phyloP scores from a whole-genome alignment of 305 asterid species.

The Lippia alba region DNA sequence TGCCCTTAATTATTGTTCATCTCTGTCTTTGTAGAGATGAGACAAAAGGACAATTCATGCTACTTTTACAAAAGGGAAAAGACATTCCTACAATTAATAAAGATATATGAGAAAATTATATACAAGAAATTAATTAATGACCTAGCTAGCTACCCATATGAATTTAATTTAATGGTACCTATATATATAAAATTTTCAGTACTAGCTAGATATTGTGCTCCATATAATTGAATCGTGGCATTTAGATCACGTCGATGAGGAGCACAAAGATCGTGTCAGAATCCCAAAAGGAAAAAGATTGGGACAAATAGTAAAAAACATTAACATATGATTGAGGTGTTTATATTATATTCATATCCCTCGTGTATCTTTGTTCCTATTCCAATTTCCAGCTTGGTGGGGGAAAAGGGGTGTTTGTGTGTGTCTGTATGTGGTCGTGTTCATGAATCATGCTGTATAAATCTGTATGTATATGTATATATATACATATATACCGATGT shows the following conservation, averaged over 20 bases:
- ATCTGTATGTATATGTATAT: not conserved
- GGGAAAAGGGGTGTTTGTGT: conserved; percentile 14
- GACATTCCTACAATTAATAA: conserved; percentile 28
- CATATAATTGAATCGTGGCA: conserved; percentile 24
- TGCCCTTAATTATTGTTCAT: conserved; percentile 15
- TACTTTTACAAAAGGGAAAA: conserved; percentile 40
- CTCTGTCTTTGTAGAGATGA: conserved; percentile 28
- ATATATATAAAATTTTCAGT: not conserved
- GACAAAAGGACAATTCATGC: conserved; percentile 46
- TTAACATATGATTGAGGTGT: conserved; percentile 23
- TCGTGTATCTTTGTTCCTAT: conserved; percentile 33
- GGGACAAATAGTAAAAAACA: conserved; percentile 44
- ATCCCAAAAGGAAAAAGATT: conserved; percentile 65
- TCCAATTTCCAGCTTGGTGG: conserved; percentile 22
- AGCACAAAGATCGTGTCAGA: conserved; percentile 46
- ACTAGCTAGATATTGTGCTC: conserved; percentile 22
- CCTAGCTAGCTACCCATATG: too few species aligned
- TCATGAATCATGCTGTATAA: not conserved
- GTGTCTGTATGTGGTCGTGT: not conserved
- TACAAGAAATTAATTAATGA: too few species aligned
- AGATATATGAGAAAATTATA: not conserved
- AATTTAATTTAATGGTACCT: not conserved
- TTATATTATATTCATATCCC: conserved; percentile 20
- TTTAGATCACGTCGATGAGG: conserved; percentile 38
- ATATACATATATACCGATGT: not conserved